Conservation (phyloP, 768 basidiomycete species). For the Asterophora parasitica region DNA sequence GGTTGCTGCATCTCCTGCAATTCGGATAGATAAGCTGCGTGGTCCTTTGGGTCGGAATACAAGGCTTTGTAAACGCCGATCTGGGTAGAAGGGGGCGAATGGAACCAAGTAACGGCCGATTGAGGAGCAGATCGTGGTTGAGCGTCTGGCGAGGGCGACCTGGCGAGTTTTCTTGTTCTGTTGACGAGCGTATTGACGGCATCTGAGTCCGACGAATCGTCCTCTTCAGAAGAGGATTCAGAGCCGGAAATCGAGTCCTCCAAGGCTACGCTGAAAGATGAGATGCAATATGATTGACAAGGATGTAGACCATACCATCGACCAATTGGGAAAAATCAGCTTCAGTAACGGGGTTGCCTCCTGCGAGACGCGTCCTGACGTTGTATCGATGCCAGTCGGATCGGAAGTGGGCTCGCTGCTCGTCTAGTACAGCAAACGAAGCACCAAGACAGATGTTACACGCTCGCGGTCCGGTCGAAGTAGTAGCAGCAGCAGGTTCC, state of each 20-base stretch:
- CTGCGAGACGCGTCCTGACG: conserved; percentile 73
- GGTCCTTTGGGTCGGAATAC: conserved; percentile 48
- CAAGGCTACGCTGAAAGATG: conserved; percentile 40
- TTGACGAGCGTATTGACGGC: conserved; percentile 63
- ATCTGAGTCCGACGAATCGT: conserved; percentile 53
- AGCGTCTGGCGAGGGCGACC: conserved; percentile 43
- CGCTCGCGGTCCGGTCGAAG: conserved; percentile 42
- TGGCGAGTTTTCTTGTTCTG: conserved; percentile 45
- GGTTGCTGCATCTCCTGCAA: conserved; percentile 61
- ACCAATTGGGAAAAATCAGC: conserved; percentile 71
- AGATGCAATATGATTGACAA: background rate
- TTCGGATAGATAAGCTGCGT: conserved; percentile 50
- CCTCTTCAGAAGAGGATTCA: conserved; percentile 63
- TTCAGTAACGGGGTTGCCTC: conserved; percentile 61
- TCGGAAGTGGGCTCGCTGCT: conserved; percentile 82
- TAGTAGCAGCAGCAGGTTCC: conserved; percentile 24
- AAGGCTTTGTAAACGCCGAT: conserved; percentile 81
- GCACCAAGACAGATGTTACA: conserved; percentile 73
- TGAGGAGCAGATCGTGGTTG: conserved; percentile 30
- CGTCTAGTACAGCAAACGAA: conserved; percentile 67
- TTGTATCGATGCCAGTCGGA: conserved; percentile 99
- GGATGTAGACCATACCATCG: conserved; percentile 52
- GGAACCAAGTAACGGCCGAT: conserved; percentile 87
- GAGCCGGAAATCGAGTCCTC: conserved; percentile 93
- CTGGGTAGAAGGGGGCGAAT: conserved; percentile 82